Base-by-base conservation (phyloP, 164 flowering plant species). In the Paratinospora sagittata region DNA sequence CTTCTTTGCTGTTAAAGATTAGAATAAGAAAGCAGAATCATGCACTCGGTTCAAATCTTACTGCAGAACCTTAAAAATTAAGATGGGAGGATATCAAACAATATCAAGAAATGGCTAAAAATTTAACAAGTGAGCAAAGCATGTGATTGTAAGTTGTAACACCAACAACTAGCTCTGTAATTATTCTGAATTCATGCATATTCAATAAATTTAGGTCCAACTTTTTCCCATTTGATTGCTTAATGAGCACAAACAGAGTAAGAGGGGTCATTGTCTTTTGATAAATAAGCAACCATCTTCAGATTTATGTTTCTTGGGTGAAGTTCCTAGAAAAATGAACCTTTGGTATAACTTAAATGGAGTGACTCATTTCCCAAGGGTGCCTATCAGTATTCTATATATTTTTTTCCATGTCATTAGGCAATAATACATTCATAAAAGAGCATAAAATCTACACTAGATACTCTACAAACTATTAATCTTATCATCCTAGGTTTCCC, bases 1-100 rank as follows among this genome's bases (percentile, higher is more conserved):
- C 70, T 90, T 95, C 76, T 81, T 92, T 69, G 86, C 98, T 93
- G 97, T 80, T 43, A 60, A 74, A 60, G 27, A 27, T 39, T 65
- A 76, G 26, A 60, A 30, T 39, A 68, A 76, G 26, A 60, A 30
- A 78, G 62, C 47, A 45, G 61, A 27, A 66, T 77, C 33, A 72
- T 36, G 58, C 39, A 66, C 43, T 65, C 67, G 36, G 24, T 72
- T 9, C 0, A 10, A 64, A 33, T 7, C 23, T 16, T 47, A 39
- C 5, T 17, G 21, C 2, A 19, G 27, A 41, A 45, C 24, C 8
- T 55, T 21, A 8, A 19, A 24, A 16, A 63, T 0, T 9, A 12
- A 23, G 17, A 33, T 21, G 9, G 58, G 8, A 11, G n/a, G 45
- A 17, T 8, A 24, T 3, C 19, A 64, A 36, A 69, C 5, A 63